Evolutionary conservation across 148 eudicot species (phyloP), one percentile per base, ranked within the genome.

Genomic region (Arbutus unedo): DNA sequence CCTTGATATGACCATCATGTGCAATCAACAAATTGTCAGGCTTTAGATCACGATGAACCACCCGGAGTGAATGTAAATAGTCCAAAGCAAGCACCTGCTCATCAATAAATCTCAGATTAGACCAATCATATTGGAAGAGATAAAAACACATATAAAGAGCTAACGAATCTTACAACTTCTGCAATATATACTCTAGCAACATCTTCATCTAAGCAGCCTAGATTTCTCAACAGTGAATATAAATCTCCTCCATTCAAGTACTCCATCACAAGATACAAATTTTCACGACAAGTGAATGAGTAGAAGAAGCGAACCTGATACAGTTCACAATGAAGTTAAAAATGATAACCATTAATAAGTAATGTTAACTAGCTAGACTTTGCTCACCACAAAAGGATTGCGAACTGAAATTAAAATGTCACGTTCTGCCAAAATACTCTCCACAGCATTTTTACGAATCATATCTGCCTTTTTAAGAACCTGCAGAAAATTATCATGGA

Each of bases 1-100:
- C 99, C 97, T 96, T 96, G 74, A 96, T 89, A 79, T 96, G 99
- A 81, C 99, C 99, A 91, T 96, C 99, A 88, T 94, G 99, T 72
- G 99, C 99, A 85, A 96, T 96, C 86, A 96, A 89, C 82, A 96
- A 90, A 88, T 96, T 96, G 85, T 96, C 99, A 78, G 99, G 99
- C 86, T 96, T 96, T 53, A 96, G 84, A 92, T 96, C 99, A 84
- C 99, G 99, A 88, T 96, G 99, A 91, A 96, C 98, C 87, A 96
- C 95, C 74, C 93, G 90, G 53, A 93, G 90, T 60, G 99, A 91
- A 85, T 96, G 99, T 84, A 96, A 86, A 90, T 96, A 96, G 87
- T 96, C 99, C 93, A 96, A 84, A 62, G 99, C 99, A 90, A 96
- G 99, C 74, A 96, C 99, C 99, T 96, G 88, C 80, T 77, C 78